These are phyloP conservation scores for Phytophthora pinifolia DNA, from an alignment of 352 stramenopile genomes.

Conservation along the genomic window DNA sequence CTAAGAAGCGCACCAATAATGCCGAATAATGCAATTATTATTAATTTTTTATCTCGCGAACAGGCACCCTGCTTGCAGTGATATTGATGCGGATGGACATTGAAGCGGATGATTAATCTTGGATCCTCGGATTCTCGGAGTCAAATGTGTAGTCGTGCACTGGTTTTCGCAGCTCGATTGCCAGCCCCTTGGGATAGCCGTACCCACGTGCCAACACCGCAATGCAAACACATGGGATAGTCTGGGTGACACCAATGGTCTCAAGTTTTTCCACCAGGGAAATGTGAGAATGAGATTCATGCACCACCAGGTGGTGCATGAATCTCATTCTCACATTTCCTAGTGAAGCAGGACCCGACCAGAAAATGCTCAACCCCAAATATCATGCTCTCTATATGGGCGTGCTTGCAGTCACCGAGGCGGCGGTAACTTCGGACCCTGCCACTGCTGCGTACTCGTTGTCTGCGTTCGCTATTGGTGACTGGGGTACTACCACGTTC, in stretches of 20 bases:
- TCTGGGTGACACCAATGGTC: background rate
- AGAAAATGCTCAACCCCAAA: slow-evolving; percentile 5
- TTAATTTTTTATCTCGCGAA: too few relatives aligned
- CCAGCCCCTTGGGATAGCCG: background rate
- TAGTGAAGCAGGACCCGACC: background rate
- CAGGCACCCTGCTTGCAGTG: too few relatives aligned
- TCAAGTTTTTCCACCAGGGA: slow-evolving; percentile 6
- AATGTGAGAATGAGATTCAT: too few relatives aligned
- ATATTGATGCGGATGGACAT: too few relatives aligned
- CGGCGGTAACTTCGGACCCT: slow-evolving; percentile 39
- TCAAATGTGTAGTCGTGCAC: slow-evolving; percentile 1
- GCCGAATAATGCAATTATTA: too few relatives aligned
- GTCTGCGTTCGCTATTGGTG: slow-evolving; percentile 24
- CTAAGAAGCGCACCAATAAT: too few relatives aligned
- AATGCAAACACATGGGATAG: too few relatives aligned
- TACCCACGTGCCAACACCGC: background rate
- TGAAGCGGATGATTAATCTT: background rate
- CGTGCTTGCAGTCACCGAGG: slow-evolving; percentile 8
- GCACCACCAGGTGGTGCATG: background rate
- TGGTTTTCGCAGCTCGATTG: background rate
- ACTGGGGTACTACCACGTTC: slow-evolving; percentile 18
- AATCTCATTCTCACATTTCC: slow-evolving; percentile 1
- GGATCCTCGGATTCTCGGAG: background rate
- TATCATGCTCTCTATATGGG: background rate
- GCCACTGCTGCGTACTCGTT: slow-evolving; percentile 26